Conservation (phyloP, 192 early-diverging fungal species). For the Entomortierella parvispora region DNA sequence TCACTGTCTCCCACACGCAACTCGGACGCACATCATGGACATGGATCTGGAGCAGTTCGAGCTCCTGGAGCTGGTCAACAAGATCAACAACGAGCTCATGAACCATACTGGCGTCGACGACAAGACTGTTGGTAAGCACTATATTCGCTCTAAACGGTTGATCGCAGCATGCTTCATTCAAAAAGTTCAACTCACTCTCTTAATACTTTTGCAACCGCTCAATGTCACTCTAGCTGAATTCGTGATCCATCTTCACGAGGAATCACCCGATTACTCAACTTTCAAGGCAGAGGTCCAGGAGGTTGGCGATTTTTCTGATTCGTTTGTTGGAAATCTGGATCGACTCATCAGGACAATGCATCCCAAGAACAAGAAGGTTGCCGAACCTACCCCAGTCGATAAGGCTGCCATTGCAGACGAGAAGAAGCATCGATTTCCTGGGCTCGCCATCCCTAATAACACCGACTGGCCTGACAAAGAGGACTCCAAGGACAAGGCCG, state of each 20-base stretch:
- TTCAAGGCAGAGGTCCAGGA: conserved; percentile 76
- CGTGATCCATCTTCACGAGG: conserved; percentile 85
- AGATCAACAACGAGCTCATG: conserved; percentile 89
- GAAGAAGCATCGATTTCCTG: conserved; percentile 79
- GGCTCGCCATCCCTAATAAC: conserved; percentile 72
- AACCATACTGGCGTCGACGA: conserved; percentile 94
- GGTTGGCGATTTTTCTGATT: conserved; percentile 85
- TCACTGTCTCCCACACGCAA: background rate
- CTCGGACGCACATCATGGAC: background rate
- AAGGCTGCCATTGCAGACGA: conserved; percentile 55
- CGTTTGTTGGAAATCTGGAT: conserved; percentile 86
- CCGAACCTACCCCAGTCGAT: conserved; percentile 25
- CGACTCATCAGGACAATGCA: conserved; percentile 89
- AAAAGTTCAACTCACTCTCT: no score
- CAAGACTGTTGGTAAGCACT: conserved; percentile 69
- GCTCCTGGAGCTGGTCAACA: conserved; percentile 87
- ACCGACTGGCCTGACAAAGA: conserved; percentile 45
- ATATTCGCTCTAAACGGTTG: no score
- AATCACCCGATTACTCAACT: conserved; percentile 65
- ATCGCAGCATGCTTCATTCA: background rate
- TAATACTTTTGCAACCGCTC: background rate
- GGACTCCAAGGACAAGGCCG: conserved; percentile 32
- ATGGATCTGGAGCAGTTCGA: conserved; percentile 84
- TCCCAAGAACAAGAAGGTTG: conserved; percentile 61
- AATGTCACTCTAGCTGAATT: conserved; percentile 79